Evolutionary conservation across 192 early-diverging fungal species (phyloP), one percentile per base, ranked within the genome.

Genomic region (Linnemannia exigua): DNA sequence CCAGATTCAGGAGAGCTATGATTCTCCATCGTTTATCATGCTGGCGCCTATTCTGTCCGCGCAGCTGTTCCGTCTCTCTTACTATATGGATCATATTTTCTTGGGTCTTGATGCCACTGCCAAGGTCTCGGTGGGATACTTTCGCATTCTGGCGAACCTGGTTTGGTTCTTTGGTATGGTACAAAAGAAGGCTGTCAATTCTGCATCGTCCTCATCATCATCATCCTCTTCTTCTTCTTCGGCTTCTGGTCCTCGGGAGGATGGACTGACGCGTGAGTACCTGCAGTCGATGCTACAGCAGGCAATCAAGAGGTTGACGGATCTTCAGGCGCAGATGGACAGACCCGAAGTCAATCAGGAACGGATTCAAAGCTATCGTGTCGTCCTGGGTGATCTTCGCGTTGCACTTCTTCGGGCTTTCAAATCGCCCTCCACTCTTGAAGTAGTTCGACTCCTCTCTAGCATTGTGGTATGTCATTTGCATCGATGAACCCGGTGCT

Each of bases 141-240:
- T 93, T 47, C 88, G 90, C 5, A 50, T 91, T 0, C 38, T 93
- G 44, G 92, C 92, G 9, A 90, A 91, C 70, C 75, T 89, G 33
- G 72, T 91, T 2, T 92, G 87, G 90, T 88, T 90, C 28, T 89
- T 91, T 82, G 90, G 89, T 14, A 84, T 87, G 79, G 79, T 82
- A 16, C 90, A 91, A 61, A 79, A 88, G 50, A 87, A 37, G 54
- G 33, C 22, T 33, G 8, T 48, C 8, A 16, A n/a, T 20, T 36
- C 47, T 46, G 22, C 46, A 28, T 12, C 73, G 35, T 16, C 17
- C 0, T 31, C 50, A 19, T n/a, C 37, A 14, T 16, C 17, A 3
- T 31, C 50, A 19, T n/a, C 37, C 7, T 16, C 9, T 19, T 46
- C 50, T 17, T 12, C 67, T 0, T 44, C 46, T 35, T 54, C 51